These are phyloP conservation scores for Cyclanthera cordifolia DNA, from an alignment of 306 rosid genomes.

Conservation along the genomic window DNA sequence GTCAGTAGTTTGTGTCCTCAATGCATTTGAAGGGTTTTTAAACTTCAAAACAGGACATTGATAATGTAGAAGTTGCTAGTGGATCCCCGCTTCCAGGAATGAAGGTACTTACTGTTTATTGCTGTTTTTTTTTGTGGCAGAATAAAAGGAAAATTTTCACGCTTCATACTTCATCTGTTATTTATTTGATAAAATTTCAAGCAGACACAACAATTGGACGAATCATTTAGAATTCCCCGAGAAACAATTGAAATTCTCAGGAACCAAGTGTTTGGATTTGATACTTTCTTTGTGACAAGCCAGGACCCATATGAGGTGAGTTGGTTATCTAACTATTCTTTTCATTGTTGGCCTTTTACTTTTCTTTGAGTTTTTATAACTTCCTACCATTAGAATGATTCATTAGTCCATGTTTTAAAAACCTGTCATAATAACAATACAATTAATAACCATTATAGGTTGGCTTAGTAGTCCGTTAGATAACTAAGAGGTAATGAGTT, in stretches of 20 bases:
- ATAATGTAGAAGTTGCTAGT: slow-evolving; percentile 57
- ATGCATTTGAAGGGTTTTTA: slow-evolving; percentile 24
- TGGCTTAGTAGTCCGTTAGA: too few species aligned
- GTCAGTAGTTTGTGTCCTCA: slow-evolving; percentile 11
- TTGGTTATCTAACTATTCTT: neutral
- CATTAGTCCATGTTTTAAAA: neutral
- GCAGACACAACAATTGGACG: slow-evolving; percentile 76
- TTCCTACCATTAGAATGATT: neutral
- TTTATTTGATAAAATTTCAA: slow-evolving; percentile 16
- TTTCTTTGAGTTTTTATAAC: neutral
- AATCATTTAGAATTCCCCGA: slow-evolving; percentile 60
- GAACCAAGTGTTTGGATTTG: slow-evolving; percentile 88
- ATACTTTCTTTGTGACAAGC: slow-evolving; percentile 79
- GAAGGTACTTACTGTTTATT: slow-evolving; percentile 59
- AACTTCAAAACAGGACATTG: slow-evolving; percentile 39
- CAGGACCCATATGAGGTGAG: slow-evolving; percentile 95
- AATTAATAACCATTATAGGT: too few species aligned
- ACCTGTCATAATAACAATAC: neutral
- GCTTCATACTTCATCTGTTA: slow-evolving; percentile 18
- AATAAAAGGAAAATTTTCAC: neutral
- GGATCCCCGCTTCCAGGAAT: slow-evolving; percentile 99
- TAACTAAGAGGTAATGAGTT: too few species aligned
- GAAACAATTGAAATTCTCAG: slow-evolving; percentile 72
- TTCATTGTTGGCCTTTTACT: neutral
- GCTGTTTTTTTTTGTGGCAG: slow-evolving; percentile 2